phyloP scores from a whole-genome alignment of 768 basidiomycete species.

The Rubroboletus satanas region DNA sequence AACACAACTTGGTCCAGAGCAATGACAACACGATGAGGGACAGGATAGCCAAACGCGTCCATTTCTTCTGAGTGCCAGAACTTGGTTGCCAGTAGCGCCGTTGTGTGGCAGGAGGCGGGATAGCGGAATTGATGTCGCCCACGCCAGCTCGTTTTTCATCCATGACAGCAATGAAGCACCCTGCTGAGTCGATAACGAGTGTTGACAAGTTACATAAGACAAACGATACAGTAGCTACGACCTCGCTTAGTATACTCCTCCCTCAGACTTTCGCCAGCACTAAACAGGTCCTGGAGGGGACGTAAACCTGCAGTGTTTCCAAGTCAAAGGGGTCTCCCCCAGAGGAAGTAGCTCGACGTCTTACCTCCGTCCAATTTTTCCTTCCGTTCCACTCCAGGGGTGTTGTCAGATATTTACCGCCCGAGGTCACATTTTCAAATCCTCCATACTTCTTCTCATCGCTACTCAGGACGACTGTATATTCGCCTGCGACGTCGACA shows the following conservation, averaged over 20 bases:
- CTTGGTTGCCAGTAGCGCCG: not conserved
- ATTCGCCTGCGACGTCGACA: conserved; percentile 80
- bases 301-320: conserved; percentile 23
- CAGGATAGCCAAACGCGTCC: conserved; percentile 7
- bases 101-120: conserved; percentile 21
- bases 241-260: not conserved
- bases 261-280: conserved; percentile 25
- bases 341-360: conserved; percentile 14
- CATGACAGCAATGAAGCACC: conserved; percentile 9
- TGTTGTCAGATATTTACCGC: conserved; percentile 71
- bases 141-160: conserved; percentile 10
- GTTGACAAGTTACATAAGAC: too few relatives aligned
- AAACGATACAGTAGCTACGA: too few relatives aligned
- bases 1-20: conserved; percentile 12
- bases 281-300: conserved; percentile 31
- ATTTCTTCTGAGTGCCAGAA: conserved; percentile 11
- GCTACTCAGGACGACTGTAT: conserved; percentile 72
- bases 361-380: conserved; percentile 84
- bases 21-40: conserved; percentile 12
- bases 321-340: not conserved
- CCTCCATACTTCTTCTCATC: conserved; percentile 91
- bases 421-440: conserved; percentile 71
- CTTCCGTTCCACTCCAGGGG: conserved; percentile 90
- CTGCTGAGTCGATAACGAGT: too few relatives aligned
- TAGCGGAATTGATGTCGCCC: conserved; percentile 7